Base-by-base conservation (phyloP, 441 rosid genomes). In the Omphalea diandra region DNA sequence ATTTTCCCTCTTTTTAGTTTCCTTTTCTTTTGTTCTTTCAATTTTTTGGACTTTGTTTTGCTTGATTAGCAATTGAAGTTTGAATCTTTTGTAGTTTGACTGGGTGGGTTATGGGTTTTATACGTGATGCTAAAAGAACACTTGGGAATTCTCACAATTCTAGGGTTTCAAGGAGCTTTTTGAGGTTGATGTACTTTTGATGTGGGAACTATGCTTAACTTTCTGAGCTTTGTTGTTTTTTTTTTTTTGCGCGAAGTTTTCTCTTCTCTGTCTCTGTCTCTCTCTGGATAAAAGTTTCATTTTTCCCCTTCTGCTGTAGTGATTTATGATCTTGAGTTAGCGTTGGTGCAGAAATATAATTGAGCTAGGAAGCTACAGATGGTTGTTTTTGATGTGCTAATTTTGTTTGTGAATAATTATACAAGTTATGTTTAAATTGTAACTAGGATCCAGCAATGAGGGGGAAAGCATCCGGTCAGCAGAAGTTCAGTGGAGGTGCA, bases 391-490 rank as follows among this genome's bases (percentile, higher is more conserved):
- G 63, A 57, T 29, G 41, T 68, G 2, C 10, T 11, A 24, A 41
- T 20, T 50, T 10, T 31, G 20, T 11, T 7, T n/a, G 22, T 65
- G 46, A 50, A 36, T 7, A 31, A 65, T 67, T 36, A 7, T 44
- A 41, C 15, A 17, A 18, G 22, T 27, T 33, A 43, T 58, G 43
- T 32, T 20, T 57, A 11, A 56, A 43, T 53, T 41, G 31, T 60
- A 63, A 24, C 38, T 76, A 88, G 93, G 88, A 88, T 46, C 86
- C 86, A 26, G 80, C 82, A 41, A 86, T 75, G 36, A 79, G 84
- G 77, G 85, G 74, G 47, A 86, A 86, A 76, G 2, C 78, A 57
- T 70, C 88, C 11, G 71, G 82, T 20, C 83, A 85, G 70, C 75
- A 82, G 15, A 86, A 63, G 70, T 83, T 67, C 65, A 72, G 83